phyloP scores from a whole-genome alignment of 108 stramenopile species.

The Bacterosira constricta region DNA sequence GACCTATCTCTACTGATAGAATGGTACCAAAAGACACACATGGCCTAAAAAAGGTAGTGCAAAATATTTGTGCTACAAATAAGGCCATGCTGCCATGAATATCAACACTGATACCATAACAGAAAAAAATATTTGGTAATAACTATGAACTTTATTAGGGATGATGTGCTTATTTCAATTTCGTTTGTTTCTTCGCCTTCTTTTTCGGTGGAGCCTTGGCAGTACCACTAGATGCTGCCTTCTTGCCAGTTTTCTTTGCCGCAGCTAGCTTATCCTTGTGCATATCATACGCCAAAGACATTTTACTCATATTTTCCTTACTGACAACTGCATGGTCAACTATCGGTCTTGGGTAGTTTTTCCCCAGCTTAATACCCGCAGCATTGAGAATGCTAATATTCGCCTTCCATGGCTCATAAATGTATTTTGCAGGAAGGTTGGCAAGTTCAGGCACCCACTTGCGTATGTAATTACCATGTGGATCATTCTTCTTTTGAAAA shows the following conservation, averaged over 20 bases:
- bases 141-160: too few relatives aligned
- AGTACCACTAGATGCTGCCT: neutral
- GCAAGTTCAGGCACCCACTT: constrained; percentile 85
- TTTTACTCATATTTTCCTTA: constrained; percentile 92
- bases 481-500: constrained; percentile 94
- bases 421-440: constrained; percentile 89
- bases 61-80: too few relatives aligned
- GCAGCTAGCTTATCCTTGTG: constrained; percentile 50
- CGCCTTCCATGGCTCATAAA: constrained; percentile 98
- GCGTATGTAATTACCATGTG: constrained; percentile 88
- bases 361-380: constrained; percentile 77
- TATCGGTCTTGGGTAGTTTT: constrained; percentile 90
- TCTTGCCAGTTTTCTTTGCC: constrained; percentile 19
- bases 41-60: too few relatives aligned
- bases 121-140: too few relatives aligned
- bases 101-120: too few relatives aligned
- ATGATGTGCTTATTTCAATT: constrained; percentile 42
- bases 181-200: constrained; percentile 48
- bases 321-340: constrained; percentile 81
- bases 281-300: constrained; percentile 86
- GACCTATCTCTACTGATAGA: too few relatives aligned
- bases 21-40: too few relatives aligned
- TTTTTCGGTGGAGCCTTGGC: constrained; percentile 23
- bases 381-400: constrained; percentile 68
- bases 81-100: too few relatives aligned